Conservation (phyloP, 371 early-diverging fungal genomes). For the Zychaea mexicana region DNA sequence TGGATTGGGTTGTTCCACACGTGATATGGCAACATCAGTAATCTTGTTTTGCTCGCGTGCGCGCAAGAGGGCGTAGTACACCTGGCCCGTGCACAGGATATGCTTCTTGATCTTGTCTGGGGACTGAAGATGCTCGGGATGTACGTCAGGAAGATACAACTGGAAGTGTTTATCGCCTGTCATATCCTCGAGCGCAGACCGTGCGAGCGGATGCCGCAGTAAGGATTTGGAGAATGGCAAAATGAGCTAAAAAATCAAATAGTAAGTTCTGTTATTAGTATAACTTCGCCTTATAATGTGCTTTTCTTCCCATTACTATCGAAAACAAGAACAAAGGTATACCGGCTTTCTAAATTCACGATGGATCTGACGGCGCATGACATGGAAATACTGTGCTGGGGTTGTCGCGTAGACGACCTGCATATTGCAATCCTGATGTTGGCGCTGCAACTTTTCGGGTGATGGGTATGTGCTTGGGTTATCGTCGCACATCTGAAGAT, state of each 20-base stretch:
- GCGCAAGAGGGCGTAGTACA: conserved; percentile 89
- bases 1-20: conserved; percentile 93
- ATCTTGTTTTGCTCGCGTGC: conserved; percentile 89
- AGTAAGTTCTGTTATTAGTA: conserved; percentile 12
- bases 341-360: conserved; percentile 96
- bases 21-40: conserved; percentile 86
- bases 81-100: conserved; percentile 94
- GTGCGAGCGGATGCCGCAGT: conserved; percentile 92
- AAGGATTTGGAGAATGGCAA: conserved; percentile 90
- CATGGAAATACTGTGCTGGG: conserved; percentile 97
- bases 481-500: conserved; percentile 93
- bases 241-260: conserved; percentile 47
- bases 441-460: conserved; percentile 78
- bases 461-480: conserved; percentile 87
- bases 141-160: conserved; percentile 89
- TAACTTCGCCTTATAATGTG: no score
- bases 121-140: conserved; percentile 72
- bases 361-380: conserved; percentile 91
- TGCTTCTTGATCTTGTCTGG: conserved; percentile 85
- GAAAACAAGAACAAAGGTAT: background rate
- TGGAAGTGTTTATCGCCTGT: conserved; percentile 82
- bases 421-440: conserved; percentile 97
- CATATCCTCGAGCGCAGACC: conserved; percentile 85
- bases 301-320: no score
- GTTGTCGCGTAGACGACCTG: conserved; percentile 95